Percentiles rank a stretch among this genome's conserved stretches.
Conservation (phyloP, 768 basidiomycete genomes). For the Termitomyces sp. region DNA sequence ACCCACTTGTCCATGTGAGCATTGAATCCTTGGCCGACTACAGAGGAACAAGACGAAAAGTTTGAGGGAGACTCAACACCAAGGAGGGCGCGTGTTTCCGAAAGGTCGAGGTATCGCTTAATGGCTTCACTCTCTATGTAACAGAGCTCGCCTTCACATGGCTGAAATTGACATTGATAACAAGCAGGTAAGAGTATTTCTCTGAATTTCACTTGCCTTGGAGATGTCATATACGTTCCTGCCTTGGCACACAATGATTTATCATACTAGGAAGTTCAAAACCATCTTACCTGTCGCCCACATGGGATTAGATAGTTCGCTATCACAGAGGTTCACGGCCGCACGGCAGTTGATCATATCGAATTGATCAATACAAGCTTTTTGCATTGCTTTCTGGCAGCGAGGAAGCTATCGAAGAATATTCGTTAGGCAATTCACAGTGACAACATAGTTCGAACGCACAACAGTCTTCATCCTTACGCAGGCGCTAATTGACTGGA, state of each 20-base stretch:
- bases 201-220: slow-evolving; percentile 9
- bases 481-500: slow-evolving; percentile 47
- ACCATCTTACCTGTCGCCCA: slow-evolving; percentile 38
- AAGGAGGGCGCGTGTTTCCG: slow-evolving; percentile 16
- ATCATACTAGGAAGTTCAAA: background rate
- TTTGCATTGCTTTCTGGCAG: slow-evolving; percentile 56
- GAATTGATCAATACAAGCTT: slow-evolving; percentile 60
- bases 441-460: slow-evolving; percentile 12
- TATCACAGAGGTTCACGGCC: slow-evolving; percentile 63
- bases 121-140: slow-evolving; percentile 18
- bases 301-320: slow-evolving; percentile 39
- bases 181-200: background rate
- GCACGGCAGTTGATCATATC: slow-evolving; percentile 68
- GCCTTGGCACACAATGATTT: slow-evolving; percentile 10
- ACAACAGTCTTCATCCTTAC: slow-evolving; percentile 65
- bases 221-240: slow-evolving; percentile 23
- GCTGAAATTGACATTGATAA: slow-evolving; percentile 1
- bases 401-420: slow-evolving; percentile 51
- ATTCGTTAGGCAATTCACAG: slow-evolving; percentile 3
- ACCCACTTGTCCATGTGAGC: slow-evolving; percentile 51
- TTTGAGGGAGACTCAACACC: slow-evolving; percentile 32
- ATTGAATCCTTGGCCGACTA: slow-evolving; percentile 49
- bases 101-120: slow-evolving; percentile 16
- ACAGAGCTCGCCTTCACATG: slow-evolving; percentile 20
- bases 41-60: slow-evolving; percentile 54